These are phyloP conservation scores for Phyllachora maydis DNA, from an alignment of 2,329 filamentous ascomycete species.

Conservation along the genomic window DNA sequence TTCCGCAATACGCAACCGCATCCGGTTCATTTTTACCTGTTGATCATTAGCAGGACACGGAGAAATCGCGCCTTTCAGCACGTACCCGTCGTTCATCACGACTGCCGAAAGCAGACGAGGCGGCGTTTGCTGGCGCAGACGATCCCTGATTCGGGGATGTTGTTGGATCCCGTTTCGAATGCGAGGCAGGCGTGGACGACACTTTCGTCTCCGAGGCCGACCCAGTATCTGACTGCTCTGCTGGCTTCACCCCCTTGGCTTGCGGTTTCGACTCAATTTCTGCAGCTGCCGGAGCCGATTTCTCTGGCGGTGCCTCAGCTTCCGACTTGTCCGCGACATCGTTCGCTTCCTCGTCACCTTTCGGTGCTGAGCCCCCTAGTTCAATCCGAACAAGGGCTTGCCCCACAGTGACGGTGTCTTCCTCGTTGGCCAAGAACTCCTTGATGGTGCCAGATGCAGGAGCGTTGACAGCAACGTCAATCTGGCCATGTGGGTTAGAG, in stretches of 20 bases:
- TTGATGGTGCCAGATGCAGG: slow-evolving; percentile 80
- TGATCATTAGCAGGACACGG: no score
- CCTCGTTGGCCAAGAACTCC: slow-evolving; percentile 78
- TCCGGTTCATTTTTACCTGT: slow-evolving; percentile 98
- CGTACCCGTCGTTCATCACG: slow-evolving; percentile 77
- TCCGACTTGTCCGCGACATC: slow-evolving; percentile 31
- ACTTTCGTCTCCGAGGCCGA: slow-evolving; percentile 15
- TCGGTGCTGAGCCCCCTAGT: slow-evolving; percentile 42
- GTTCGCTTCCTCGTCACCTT: slow-evolving; percentile 33
- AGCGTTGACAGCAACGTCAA: slow-evolving; percentile 91
- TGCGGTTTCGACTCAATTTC: slow-evolving; percentile 19
- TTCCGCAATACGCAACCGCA: slow-evolving; percentile 93
- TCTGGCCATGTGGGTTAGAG: slow-evolving; percentile 26
- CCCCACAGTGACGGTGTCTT: slow-evolving; percentile 86
- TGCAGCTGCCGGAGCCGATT: slow-evolving; percentile 16
- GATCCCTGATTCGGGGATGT: slow-evolving; percentile 9
- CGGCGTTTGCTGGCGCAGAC: slow-evolving; percentile 13
- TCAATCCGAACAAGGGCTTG: slow-evolving; percentile 82
- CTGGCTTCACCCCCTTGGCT: no score
- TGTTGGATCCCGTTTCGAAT: slow-evolving; percentile 10
- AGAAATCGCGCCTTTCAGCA: slow-evolving; percentile 7
- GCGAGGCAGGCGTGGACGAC: slow-evolving; percentile 7
- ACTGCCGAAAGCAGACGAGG: slow-evolving; percentile 33
- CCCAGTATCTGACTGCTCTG: no score
- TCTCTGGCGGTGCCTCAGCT: slow-evolving; percentile 26